These are phyloP conservation scores for Myxozyma melibiosi DNA, from an alignment of 805 yeast genomes.

Conservation along the genomic window DNA sequence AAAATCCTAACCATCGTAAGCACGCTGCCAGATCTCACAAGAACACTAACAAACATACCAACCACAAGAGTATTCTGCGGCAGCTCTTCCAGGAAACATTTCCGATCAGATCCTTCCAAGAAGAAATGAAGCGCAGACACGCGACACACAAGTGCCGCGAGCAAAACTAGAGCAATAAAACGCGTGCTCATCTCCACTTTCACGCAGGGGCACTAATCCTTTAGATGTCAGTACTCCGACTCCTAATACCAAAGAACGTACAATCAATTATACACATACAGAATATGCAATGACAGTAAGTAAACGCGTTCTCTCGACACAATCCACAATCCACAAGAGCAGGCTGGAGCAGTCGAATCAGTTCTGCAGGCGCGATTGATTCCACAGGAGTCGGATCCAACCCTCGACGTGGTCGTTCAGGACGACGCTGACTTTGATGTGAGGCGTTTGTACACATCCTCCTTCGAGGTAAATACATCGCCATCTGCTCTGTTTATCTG, in stretches of 20 bases:
- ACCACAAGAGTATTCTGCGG: slow-evolving; percentile 77
- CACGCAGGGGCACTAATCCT: not conserved
- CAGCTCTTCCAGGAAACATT: slow-evolving; percentile 83
- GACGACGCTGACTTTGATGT: not conserved
- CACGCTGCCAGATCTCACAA: not conserved
- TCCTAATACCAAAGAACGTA: too few relatives aligned
- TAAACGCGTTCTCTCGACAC: too few relatives aligned
- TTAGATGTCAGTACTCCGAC: too few relatives aligned
- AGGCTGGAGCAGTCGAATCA: too few relatives aligned
- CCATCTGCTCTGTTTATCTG: too few relatives aligned
- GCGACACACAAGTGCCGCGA: slow-evolving; percentile 28
- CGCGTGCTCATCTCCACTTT: slow-evolving; percentile 1
- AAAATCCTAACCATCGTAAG: slow-evolving; percentile 42
- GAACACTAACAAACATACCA: slow-evolving; percentile 52
- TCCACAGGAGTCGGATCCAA: not conserved
- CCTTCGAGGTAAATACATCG: not conserved
- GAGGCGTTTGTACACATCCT: slow-evolving; percentile 1
- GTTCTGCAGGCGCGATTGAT: too few relatives aligned
- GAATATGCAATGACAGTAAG: too few relatives aligned
- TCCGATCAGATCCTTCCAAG: slow-evolving; percentile 69
- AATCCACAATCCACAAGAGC: too few relatives aligned
- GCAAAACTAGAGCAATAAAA: not conserved
- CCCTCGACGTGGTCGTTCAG: slow-evolving; percentile 5
- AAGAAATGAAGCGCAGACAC: slow-evolving; percentile 71
- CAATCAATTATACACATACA: too few relatives aligned